Evolutionary conservation across 1,284 basidiomycete genomes (phyloP).

Genomic region (Gymnopus androsaceus): DNA sequence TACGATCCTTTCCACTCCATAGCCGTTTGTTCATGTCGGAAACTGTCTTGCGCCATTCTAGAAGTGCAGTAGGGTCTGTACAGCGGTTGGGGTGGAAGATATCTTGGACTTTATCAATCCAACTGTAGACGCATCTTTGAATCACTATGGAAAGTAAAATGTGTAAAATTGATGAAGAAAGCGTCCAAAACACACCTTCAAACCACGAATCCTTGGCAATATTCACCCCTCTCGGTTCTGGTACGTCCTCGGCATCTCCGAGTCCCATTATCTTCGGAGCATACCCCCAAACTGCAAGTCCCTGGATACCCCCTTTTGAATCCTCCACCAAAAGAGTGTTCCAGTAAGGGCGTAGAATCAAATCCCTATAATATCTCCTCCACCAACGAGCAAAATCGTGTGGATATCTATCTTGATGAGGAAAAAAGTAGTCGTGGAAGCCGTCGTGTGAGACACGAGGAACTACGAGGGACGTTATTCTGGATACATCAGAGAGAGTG

Average conservation of each 20-base stretch:
- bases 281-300: background rate
- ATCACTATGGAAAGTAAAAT: too few species aligned
- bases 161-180: too few species aligned
- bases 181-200: background rate
- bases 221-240: background rate
- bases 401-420: background rate
- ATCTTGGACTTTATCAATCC: too few species aligned
- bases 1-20: too few species aligned
- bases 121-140: too few species aligned
- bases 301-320: background rate
- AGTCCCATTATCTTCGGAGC: background rate
- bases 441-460: conserved; percentile 5
- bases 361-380: background rate
- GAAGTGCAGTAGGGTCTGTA: too few species aligned
- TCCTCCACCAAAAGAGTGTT: background rate
- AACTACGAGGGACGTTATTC: background rate
- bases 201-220: conserved; percentile 3
- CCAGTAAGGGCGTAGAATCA: background rate
- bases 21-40: too few species aligned
- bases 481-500: conserved; percentile 1
- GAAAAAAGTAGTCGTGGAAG: conserved; percentile 4
- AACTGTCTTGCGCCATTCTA: too few species aligned
- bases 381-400: background rate
- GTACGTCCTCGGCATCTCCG: background rate
- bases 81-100: too few species aligned